Conservation (phyloP, 192 early-diverging fungal species). For the Dimargaris cristalligena region DNA sequence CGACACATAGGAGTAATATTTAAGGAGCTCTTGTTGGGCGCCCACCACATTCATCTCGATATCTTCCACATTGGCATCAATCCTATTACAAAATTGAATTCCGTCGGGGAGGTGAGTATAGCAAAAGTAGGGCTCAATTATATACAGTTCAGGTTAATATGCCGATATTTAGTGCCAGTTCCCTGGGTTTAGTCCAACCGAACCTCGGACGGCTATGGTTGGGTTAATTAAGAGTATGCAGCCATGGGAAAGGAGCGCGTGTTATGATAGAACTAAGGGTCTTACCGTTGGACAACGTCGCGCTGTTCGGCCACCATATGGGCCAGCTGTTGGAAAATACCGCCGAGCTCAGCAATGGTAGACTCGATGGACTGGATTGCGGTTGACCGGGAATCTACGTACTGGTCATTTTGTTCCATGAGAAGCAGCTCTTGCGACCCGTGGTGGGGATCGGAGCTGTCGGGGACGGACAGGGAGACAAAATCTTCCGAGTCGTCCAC, state of each 20-base stretch:
- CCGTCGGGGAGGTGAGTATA: no score
- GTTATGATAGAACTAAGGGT: no score
- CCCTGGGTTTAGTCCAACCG: no score
- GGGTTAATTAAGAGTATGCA: no score
- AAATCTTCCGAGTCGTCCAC: constrained; percentile 21
- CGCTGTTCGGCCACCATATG: constrained; percentile 73
- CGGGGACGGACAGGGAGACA: constrained; percentile 31
- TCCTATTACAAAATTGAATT: no score
- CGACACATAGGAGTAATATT: constrained; percentile 81
- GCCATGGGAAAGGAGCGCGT: no score
- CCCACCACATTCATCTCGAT: constrained; percentile 80
- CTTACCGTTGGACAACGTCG: constrained; percentile 59
- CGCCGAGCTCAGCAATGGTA: constrained; percentile 89
- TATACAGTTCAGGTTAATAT: no score
- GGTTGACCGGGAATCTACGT: constrained; percentile 73
- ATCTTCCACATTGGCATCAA: constrained; percentile 88
- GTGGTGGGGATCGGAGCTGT: constrained; percentile 32
- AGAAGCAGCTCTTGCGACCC: constrained; percentile 52
- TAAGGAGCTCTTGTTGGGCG: constrained; percentile 77
- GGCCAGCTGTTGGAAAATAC: constrained; percentile 75
- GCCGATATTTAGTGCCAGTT: no score
- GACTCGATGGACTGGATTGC: constrained; percentile 93
- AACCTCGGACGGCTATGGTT: no score
- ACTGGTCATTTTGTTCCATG: constrained; percentile 47
- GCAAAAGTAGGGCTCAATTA: no score